Conservation (phyloP, 2,329 filamentous ascomycete species). For the Elsinoe arachidis region DNA sequence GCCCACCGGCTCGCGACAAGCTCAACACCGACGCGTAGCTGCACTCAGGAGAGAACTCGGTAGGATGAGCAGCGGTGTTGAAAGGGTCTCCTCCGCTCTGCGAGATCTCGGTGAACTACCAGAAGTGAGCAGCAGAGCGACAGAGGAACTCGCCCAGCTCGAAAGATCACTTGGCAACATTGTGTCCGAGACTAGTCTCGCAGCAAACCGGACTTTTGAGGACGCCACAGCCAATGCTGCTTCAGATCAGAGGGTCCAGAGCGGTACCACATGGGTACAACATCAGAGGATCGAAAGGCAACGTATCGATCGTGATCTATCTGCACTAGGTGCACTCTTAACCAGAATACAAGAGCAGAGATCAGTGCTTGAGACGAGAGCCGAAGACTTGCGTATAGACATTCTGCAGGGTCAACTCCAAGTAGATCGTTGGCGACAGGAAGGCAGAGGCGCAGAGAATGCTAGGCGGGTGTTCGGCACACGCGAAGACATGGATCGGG, state of each 20-base stretch:
- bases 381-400: background rate
- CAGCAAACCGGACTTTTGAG: background rate
- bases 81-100: slow-evolving; percentile 29
- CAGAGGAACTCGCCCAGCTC: slow-evolving; percentile 22
- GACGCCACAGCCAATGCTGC: background rate
- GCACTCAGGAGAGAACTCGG: slow-evolving; percentile 30
- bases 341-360: background rate
- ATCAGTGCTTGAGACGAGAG: background rate
- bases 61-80: slow-evolving; percentile 31
- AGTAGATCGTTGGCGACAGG: slow-evolving; percentile 22
- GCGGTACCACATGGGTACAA: background rate
- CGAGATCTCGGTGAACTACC: slow-evolving; percentile 29
- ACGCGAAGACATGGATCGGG: slow-evolving; percentile 37
- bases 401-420: slow-evolving; percentile 14
- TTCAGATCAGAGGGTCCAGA: background rate
- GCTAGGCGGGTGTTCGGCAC: slow-evolving; percentile 38
- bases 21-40: slow-evolving; percentile 28
- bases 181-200: background rate
- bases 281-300: background rate
- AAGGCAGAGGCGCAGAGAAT: slow-evolving; percentile 29
- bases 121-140: slow-evolving; percentile 25
- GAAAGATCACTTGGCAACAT: slow-evolving; percentile 26
- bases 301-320: background rate
- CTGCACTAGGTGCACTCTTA: background rate
- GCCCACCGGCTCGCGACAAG: slow-evolving; percentile 24